Evolutionary conservation across 2,329 filamentous ascomycete species (phyloP).

Genomic region (Diaporthe sp.): DNA sequence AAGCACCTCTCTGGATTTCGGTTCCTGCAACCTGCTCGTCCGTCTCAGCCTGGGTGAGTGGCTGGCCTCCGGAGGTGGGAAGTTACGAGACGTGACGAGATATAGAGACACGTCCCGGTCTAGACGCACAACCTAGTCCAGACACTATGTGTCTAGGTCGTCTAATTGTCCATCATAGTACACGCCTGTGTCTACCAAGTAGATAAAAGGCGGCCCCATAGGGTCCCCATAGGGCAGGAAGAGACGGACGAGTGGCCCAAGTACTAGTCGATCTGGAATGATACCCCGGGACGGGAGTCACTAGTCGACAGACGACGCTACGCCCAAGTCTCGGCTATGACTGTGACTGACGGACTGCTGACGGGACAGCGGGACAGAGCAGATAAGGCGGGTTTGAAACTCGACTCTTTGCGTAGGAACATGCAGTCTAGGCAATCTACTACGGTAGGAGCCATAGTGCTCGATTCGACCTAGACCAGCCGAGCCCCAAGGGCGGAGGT

Average conservation of each 20-base stretch:
- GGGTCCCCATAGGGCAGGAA: not conserved
- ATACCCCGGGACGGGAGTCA: slow-evolving; percentile 27
- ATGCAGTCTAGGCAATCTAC: not conserved
- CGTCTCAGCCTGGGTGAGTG: not conserved
- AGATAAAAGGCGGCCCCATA: not conserved
- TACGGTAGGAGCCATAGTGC: not conserved
- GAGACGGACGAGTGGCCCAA: not conserved
- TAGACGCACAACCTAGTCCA: not conserved
- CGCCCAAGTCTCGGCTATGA: slow-evolving; percentile 19
- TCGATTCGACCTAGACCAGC: slow-evolving; percentile 17
- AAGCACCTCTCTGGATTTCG: not conserved
- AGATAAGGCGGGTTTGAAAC: slow-evolving; percentile 25
- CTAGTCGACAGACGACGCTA: slow-evolving; percentile 5
- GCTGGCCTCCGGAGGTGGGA: not conserved
- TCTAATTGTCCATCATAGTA: not conserved
- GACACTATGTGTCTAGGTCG: not conserved
- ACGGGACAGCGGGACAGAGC: not conserved
- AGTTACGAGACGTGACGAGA: not conserved
- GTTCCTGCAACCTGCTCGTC: slow-evolving; percentile 1
- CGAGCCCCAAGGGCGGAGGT: not conserved
- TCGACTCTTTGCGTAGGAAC: not conserved
- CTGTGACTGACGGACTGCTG: not conserved
- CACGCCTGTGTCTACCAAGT: not conserved
- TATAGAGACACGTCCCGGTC: not conserved
- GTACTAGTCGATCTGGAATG: not conserved